Base-by-base conservation (phyloP, 2,329 filamentous ascomycete genomes). In the Teratosphaeria epicoccoides region DNA sequence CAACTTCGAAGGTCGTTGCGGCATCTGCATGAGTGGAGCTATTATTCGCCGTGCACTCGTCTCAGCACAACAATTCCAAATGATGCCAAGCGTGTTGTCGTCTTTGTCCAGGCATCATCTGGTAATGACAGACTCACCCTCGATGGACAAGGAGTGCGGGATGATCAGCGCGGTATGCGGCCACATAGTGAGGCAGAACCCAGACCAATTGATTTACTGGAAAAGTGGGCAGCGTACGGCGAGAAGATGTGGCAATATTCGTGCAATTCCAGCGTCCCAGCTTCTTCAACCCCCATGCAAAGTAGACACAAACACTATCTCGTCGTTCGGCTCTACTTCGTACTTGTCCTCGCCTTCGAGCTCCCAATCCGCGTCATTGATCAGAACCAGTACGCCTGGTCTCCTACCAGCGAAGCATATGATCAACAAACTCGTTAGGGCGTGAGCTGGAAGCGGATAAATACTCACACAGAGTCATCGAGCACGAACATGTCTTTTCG, bases 301-400 rank as follows among this genome's bases (percentile, higher is more conserved):
- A 17, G 93, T 98, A 55, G 90, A 96, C 56, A 98, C 90, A 71
- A 98, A 98, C 59, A 97, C 76, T 61, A 98, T 87, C 66, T 87
- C 91, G 73, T 98, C 93, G 53, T 83, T 80, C 55, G 76, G 71
- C 70, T 91, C 83, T 52, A 98, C 72, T 70, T 89, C 84, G 66
- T 97, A 97, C 59, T 82, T 79, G 66, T 93, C 89, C 71, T 97
- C 91, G 17, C 90, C 93, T 71, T 97, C 93, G 11, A 98, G 80
- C 70, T 97, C 93, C 93, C 93, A 98, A 69, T 98, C 93, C 24
- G 89, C 88, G 62, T 98, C 93, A 67, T 98, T 98, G 69, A 98
- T 95, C 52, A 98, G 77, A 24, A 96, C 91, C 43, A 98, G 80
- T 68, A 98, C 95, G 2, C 93, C 93, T 4, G 93, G 93, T 49